These are phyloP conservation scores for Magnaporthiopsis rhizophila DNA, from an alignment of 2,329 filamentous ascomycete genomes.

Conservation along the genomic window DNA sequence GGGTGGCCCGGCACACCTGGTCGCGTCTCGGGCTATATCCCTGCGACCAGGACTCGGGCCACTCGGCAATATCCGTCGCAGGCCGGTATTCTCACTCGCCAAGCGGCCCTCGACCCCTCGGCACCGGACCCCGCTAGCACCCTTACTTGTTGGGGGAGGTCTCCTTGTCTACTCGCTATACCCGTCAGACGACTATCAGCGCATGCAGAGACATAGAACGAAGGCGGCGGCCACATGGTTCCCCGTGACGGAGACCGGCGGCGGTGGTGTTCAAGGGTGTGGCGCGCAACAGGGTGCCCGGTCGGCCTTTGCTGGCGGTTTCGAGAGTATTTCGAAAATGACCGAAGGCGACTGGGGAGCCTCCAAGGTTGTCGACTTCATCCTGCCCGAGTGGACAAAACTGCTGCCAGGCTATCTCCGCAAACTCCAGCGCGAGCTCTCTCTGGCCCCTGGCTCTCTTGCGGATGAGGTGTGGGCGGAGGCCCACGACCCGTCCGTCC, in stretches of 20 bases:
- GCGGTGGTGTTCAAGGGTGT: too few species aligned
- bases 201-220: slow-evolving; percentile 8
- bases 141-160: slow-evolving; percentile 22
- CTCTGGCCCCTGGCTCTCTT: slow-evolving; percentile 77
- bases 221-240: neutral
- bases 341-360: slow-evolving; percentile 49
- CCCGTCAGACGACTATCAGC: slow-evolving; percentile 27
- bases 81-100: neutral
- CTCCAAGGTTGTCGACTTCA: slow-evolving; percentile 56
- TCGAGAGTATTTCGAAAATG: slow-evolving; percentile 38
- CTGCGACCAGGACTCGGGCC: neutral
- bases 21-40: neutral
- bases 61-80: neutral
- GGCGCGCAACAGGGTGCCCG: slow-evolving; percentile 28
- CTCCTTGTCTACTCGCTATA: slow-evolving; percentile 31
- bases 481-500: slow-evolving; percentile 71
- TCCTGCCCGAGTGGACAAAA: slow-evolving; percentile 78
- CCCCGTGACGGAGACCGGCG: neutral
- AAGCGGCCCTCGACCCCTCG: neutral
- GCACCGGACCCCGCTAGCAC: neutral
- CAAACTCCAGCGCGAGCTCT: slow-evolving; percentile 82
- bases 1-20: neutral
- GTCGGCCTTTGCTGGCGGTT: slow-evolving; percentile 36
- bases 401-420: slow-evolving; percentile 65
- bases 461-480: slow-evolving; percentile 92